Percentiles rank a stretch among this genome's conserved stretches.
Conservation (phyloP, 176 grass and related monocot genomes). For the Aegilops umbellulata region DNA sequence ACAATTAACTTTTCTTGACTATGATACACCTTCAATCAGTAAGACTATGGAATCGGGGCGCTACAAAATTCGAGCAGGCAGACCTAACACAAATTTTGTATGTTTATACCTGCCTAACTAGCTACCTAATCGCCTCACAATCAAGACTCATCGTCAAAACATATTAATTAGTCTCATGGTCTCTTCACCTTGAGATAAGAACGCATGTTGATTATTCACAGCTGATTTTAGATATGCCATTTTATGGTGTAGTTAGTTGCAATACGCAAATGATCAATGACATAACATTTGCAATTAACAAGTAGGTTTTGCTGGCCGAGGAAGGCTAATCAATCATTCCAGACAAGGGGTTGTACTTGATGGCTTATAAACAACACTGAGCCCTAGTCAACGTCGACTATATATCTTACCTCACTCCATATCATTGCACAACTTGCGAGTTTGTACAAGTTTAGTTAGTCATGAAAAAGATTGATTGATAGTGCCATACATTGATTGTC, state of each 20-base stretch:
- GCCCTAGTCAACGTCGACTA: constrained; percentile 1
- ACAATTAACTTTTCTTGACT: not conserved
- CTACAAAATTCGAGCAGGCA: not conserved
- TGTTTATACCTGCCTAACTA: not conserved
- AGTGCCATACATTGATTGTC: not conserved
- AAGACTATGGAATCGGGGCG: not conserved
- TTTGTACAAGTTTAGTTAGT: not conserved
- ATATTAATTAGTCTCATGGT: not conserved
- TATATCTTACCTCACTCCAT: not conserved
- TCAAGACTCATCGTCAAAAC: not conserved
- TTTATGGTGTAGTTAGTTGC: not conserved
- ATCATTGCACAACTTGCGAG: constrained; percentile 14
- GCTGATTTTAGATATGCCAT: not conserved
- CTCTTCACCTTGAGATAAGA: constrained; percentile 1
- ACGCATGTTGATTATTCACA: not conserved
- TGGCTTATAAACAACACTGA: not conserved
- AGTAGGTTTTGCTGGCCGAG: not conserved
- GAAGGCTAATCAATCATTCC: not conserved
- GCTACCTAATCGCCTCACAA: not conserved
- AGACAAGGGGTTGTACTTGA: not conserved
- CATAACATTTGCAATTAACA: not conserved
- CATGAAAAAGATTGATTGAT: not conserved
- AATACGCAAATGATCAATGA: not conserved
- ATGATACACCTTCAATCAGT: not conserved
- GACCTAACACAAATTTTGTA: not conserved